Conservation (phyloP, 148 eudicot species). For the Camellia japonica region DNA sequence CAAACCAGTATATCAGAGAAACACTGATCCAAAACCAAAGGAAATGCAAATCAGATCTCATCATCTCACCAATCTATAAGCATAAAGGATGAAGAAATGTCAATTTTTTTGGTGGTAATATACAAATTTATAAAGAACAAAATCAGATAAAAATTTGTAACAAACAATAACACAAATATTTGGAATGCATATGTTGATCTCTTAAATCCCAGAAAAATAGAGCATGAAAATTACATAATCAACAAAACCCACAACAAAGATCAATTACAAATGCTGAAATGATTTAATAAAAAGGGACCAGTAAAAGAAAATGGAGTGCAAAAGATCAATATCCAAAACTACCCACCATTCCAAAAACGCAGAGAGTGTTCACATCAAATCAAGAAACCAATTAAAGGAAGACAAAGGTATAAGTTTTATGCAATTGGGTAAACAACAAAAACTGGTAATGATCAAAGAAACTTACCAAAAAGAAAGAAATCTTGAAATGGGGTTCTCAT, state of each 20-base stretch:
- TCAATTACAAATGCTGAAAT: background rate
- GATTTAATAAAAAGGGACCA: background rate
- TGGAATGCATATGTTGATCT: constrained; percentile 19
- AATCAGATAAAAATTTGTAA: background rate
- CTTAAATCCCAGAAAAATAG: constrained; percentile 10
- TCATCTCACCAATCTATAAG: background rate
- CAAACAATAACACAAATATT: background rate
- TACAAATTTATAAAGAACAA: background rate
- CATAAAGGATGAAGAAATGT: background rate
- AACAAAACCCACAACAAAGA: constrained; percentile 3
- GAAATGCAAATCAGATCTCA: constrained; percentile 11
- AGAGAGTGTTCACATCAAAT: constrained; percentile 1
- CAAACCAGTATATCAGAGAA: constrained; percentile 3
- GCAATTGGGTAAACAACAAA: background rate
- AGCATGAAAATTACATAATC: constrained; percentile 8
- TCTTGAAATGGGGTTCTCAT: constrained; percentile 13
- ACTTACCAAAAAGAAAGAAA: constrained; percentile 15
- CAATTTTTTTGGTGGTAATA: background rate
- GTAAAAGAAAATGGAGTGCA: background rate
- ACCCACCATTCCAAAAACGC: background rate
- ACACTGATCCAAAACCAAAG: constrained; percentile 12
- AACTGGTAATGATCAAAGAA: background rate
- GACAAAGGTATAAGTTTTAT: background rate
- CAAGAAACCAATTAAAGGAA: constrained; percentile 1
- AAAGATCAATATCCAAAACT: background rate